Percentiles rank a stretch among this genome's conserved stretches.
Conservation (phyloP, 1,284 basidiomycete genomes). For the Lentinula novae-zelandiae region DNA sequence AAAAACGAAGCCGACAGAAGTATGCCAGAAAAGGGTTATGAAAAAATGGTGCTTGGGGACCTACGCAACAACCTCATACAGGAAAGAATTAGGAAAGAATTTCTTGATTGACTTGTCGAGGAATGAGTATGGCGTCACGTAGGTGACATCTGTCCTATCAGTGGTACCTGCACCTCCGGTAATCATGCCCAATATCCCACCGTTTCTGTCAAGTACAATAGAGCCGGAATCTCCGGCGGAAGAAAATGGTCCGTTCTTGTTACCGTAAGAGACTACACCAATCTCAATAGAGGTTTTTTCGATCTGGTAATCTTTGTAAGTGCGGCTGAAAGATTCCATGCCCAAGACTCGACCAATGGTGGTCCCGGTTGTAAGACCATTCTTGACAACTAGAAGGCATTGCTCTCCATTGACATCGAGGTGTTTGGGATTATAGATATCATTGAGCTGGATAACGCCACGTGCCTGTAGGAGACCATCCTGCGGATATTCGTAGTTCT, state of each 20-base stretch:
- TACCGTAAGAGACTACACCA: conserved; percentile 12
- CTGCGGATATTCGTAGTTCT: no score
- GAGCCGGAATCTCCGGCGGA: conserved; percentile 16
- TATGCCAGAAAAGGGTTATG: no score
- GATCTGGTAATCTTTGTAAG: conserved; percentile 11
- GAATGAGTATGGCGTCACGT: conserved; percentile 5
- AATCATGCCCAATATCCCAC: no score
- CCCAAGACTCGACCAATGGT: conserved; percentile 26
- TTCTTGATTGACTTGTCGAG: neutral
- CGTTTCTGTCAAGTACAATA: conserved; percentile 10
- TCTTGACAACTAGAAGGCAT: conserved; percentile 25
- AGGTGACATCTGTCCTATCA: conserved; percentile 7
- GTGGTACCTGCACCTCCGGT: conserved; percentile 8
- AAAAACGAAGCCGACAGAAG: no score
- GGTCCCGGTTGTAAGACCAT: conserved; percentile 23
- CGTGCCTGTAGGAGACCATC: conserved; percentile 20
- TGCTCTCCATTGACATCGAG: conserved; percentile 19
- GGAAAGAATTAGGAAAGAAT: neutral
- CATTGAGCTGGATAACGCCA: conserved; percentile 18
- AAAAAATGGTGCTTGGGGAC: no score
- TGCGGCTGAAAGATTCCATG: conserved; percentile 21
- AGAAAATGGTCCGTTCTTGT: conserved; percentile 10
- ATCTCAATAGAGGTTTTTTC: conserved; percentile 8
- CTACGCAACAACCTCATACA: no score
- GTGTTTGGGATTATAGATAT: conserved; percentile 19